These are phyloP conservation scores for Cercospora zeina DNA, from an alignment of 2,329 filamentous ascomycete genomes.

Conservation along the genomic window DNA sequence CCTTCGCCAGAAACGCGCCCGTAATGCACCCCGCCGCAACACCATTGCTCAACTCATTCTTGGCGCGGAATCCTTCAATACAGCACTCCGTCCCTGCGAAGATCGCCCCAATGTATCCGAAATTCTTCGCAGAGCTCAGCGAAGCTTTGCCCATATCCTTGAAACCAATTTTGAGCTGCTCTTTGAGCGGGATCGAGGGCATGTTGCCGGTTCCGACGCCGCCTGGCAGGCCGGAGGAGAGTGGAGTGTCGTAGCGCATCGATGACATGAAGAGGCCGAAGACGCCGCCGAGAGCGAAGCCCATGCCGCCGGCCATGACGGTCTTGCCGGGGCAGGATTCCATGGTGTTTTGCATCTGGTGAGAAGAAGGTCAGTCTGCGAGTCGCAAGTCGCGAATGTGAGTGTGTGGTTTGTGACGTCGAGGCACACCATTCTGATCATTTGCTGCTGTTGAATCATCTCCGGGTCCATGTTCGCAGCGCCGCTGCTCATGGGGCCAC, in stretches of 20 bases:
- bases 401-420: neutral
- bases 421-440: constrained; percentile 49
- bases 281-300: constrained; percentile 87
- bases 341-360: constrained; percentile 78
- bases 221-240: constrained; percentile 56
- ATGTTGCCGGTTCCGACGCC: constrained; percentile 49
- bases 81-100: constrained; percentile 94
- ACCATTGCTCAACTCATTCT: constrained; percentile 90
- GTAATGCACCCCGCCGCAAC: constrained; percentile 86
- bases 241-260: constrained; percentile 97
- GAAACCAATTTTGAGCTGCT: constrained; percentile 83
- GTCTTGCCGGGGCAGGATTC: constrained; percentile 91
- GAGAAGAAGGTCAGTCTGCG: neutral
- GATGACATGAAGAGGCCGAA: constrained; percentile 99
- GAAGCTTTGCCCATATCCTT: constrained; percentile 91
- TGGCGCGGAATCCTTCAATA: constrained; percentile 87
- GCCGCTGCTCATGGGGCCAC: constrained; percentile 16
- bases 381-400: neutral
- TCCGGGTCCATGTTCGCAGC: constrained; percentile 35
- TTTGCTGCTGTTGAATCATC: constrained; percentile 49
- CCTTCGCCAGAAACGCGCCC: constrained; percentile 81
- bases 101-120: constrained; percentile 86
- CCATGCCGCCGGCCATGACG: constrained; percentile 85
- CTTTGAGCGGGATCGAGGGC: constrained; percentile 69
- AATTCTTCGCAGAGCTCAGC: constrained; percentile 85